Evolutionary conservation across 1,284 basidiomycete species (phyloP), one percentile per base, ranked within the genome.

Genomic region (Puccinia coronata): DNA sequence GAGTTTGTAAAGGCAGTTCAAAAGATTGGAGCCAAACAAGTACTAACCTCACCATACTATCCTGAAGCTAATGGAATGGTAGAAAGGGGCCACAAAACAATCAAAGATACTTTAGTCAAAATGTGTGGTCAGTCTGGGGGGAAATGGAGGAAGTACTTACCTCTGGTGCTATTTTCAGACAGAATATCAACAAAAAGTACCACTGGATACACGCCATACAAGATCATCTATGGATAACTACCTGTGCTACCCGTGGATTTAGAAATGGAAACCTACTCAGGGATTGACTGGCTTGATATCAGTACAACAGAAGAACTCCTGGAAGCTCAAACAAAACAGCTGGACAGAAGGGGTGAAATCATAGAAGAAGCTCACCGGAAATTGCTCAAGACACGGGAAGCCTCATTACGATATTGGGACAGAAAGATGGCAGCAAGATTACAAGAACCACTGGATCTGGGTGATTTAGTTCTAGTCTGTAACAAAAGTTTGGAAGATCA

Each of bases 1-100:
- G 71, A 74, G 9, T 53, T 74, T 14, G 23, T 25, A 1, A 28
- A 74, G 4, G 71, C 36, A 11, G 71, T 74, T 5, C 18, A 61
- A 28, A 36, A 25, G 1, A 55, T 43, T 39, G 73, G 73, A 41
- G 39, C 57, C 2, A 75, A 23, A 9, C 31, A 47, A 6, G 25
- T 34, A 61, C 20, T 14, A 39, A 59, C 57, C 11, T 61, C 57
- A n/a, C 55, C 47, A 9, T 75, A 59, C 55, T 74, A 57, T 23
- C 72, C 71, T n/a, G 43, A 73, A 53, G 71, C 36, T 5, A 53
- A 51, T 53, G 71, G 41, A 25, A 73, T 73, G 71, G 28, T 73
- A 6, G 71, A 73, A 73, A 8, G 47, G 14, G 71, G 71, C 14
- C 69, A 72, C 51, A 20, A 51, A 47, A 8, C 43, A 49, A 43